A percentile compares a stretch with the other conserved stretches of the same genome.
Conservation (phyloP, 805 yeast genomes). For the Torulaspora quercuum region DNA sequence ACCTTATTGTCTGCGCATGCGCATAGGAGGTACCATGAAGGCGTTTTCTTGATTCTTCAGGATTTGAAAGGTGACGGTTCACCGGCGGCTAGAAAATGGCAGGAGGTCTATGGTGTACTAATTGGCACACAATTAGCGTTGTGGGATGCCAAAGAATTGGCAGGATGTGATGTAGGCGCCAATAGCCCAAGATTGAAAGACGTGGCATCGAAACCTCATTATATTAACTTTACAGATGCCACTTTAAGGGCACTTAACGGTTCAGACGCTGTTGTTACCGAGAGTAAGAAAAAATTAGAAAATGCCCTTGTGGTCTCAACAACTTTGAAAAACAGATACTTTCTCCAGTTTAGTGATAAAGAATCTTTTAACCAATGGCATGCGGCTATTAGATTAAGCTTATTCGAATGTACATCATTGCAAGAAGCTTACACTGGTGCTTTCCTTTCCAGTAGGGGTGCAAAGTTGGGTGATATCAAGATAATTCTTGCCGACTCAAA, state of each 20-base stretch:
- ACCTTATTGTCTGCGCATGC: constrained; percentile 70
- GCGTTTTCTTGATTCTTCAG: constrained; percentile 67
- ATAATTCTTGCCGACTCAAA: constrained; percentile 82
- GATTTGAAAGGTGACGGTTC: constrained; percentile 82
- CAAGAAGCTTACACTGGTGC: constrained; percentile 98
- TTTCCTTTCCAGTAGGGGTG: constrained; percentile 83
- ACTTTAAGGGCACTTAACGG: constrained; percentile 67
- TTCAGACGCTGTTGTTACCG: constrained; percentile 60
- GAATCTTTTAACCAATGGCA: constrained; percentile 73
- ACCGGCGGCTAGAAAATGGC: constrained; percentile 82
- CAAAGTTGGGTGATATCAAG: constrained; percentile 79
- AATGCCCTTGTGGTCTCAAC: constrained; percentile 89
- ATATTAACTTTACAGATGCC: constrained; percentile 89
- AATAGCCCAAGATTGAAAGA: constrained; percentile 44
- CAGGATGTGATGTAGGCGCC: constrained; percentile 43
- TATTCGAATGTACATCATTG: constrained; percentile 73
- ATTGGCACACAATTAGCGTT: constrained; percentile 88
- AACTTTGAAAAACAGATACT: constrained; percentile 81
- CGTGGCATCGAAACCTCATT: constrained; percentile 72
- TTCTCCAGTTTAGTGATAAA: constrained; percentile 69
- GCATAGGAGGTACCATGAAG: constrained; percentile 72
- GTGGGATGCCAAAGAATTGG: constrained; percentile 77
- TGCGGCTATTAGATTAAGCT: constrained; percentile 74
- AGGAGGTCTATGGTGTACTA: constrained; percentile 86
- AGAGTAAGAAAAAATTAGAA: constrained; percentile 47